Percentiles rank a stretch among this genome's conserved stretches.
phyloP scores from a whole-genome alignment of 2,329 filamentous ascomycete genomes.

The Pezicula rhizophila region DNA sequence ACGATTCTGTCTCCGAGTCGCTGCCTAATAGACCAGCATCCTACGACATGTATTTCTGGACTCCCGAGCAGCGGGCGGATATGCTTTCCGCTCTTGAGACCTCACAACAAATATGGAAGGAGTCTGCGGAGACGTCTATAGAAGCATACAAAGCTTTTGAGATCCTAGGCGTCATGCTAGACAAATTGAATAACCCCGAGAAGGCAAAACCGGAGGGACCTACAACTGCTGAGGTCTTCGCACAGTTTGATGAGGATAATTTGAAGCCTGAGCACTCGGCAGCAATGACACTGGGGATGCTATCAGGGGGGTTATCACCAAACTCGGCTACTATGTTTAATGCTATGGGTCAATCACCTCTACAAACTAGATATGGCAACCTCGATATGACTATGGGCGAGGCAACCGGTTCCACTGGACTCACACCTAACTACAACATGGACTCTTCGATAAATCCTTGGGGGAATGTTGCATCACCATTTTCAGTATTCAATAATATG shows the following conservation, averaged over 20 bases:
- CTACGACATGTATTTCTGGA: constrained; percentile 49
- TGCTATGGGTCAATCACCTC: constrained; percentile 28
- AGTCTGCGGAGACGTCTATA: constrained; percentile 69
- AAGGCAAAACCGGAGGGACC: constrained; percentile 4
- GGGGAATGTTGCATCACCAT: constrained; percentile 30
- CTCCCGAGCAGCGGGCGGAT: constrained; percentile 55
- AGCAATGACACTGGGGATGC: constrained; percentile 64
- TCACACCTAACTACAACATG: constrained; percentile 33
- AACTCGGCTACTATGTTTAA: constrained; percentile 31
- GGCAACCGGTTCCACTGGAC: constrained; percentile 30
- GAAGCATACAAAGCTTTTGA: constrained; percentile 84
- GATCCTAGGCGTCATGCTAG: constrained; percentile 77
- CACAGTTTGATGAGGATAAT: constrained; percentile 35
- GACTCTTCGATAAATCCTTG: constrained; percentile 20
- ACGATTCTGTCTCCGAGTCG: constrained; percentile 43
- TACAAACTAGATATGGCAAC: constrained; percentile 18
- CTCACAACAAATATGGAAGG: constrained; percentile 74
- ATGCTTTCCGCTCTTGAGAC: constrained; percentile 72
- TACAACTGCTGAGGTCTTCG: constrained; percentile 21
- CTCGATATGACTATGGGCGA: constrained; percentile 24
- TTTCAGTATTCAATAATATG: constrained; percentile 43
- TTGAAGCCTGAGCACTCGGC: constrained; percentile 59
- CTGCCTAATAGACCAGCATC: constrained; percentile 29
- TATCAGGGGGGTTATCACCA: constrained; percentile 54
- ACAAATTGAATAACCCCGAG: constrained; percentile 54